phyloP scores from a whole-genome alignment of 768 basidiomycete species.

The Chalciporus piperatus region DNA sequence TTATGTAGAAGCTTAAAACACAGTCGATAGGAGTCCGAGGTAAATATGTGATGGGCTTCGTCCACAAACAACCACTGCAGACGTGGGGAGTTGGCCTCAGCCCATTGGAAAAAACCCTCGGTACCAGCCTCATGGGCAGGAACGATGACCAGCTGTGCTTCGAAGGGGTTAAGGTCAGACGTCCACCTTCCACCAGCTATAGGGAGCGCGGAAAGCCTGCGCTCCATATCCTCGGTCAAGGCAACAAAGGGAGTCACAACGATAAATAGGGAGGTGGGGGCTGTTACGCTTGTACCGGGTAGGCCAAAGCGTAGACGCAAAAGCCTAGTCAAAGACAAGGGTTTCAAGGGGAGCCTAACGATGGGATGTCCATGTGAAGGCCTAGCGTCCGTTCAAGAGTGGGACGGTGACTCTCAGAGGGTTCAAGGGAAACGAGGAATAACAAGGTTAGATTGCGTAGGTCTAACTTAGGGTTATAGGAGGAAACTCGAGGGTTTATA shows the following conservation, averaged over 20 bases:
- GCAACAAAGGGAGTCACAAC: constrained; percentile 5
- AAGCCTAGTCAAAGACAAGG: too few species aligned
- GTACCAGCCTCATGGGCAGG: constrained; percentile 10
- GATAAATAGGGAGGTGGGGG: neutral
- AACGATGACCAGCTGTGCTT: constrained; percentile 3
- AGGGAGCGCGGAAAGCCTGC: neutral
- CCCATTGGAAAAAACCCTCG: neutral
- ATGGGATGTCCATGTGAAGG: too few species aligned
- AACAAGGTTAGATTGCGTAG: too few species aligned
- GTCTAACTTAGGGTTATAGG: too few species aligned
- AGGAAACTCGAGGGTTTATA: too few species aligned
- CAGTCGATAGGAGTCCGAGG: neutral
- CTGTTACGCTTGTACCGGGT: too few species aligned
- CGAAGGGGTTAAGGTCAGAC: neutral
- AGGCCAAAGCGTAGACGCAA: too few species aligned
- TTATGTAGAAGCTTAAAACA: constrained; percentile 16
- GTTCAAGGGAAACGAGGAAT: too few species aligned
- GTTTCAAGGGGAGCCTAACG: too few species aligned
- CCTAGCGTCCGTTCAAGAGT: too few species aligned
- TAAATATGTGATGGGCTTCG: constrained; percentile 9
- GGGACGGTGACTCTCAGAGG: too few species aligned
- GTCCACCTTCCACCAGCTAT: neutral
- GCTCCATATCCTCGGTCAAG: constrained; percentile 8
- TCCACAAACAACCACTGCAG: constrained; percentile 3
- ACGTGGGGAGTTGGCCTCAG: neutral